These are phyloP conservation scores for Thielaviopsis ethacetica DNA, from an alignment of 2,329 filamentous ascomycete genomes.

Conservation along the genomic window DNA sequence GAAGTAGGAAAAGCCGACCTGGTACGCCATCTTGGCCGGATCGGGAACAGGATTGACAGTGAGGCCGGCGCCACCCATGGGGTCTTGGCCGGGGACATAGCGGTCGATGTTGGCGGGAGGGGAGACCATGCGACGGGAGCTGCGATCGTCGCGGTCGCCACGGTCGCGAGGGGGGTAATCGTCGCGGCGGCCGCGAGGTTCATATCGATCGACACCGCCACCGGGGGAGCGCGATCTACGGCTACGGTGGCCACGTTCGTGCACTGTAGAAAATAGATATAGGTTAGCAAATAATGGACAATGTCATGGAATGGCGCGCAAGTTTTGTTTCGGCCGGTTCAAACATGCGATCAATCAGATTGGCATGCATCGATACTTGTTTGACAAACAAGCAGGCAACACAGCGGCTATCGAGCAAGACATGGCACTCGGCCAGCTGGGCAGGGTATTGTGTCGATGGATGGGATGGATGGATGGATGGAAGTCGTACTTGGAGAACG, in stretches of 20 bases:
- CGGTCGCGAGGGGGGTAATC: constrained; percentile 41
- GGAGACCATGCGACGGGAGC: constrained; percentile 38
- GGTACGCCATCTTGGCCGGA: constrained; percentile 56
- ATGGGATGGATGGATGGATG: no score
- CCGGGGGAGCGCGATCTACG: constrained; percentile 54
- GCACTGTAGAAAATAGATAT: constrained; percentile 23
- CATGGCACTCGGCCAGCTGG: neutral
- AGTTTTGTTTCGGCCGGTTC: neutral
- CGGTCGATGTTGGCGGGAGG: constrained; percentile 63
- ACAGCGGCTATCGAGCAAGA: neutral
- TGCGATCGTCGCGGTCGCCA: constrained; percentile 41
- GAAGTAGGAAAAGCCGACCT: constrained; percentile 74
- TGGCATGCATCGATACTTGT: neutral
- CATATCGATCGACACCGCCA: constrained; percentile 54
- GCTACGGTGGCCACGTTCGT: constrained; percentile 39
- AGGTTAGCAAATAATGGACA: constrained; percentile 10
- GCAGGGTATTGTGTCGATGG: neutral
- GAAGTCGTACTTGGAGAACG: constrained; percentile 52
- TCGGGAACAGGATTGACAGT: constrained; percentile 53
- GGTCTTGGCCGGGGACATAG: constrained; percentile 62
- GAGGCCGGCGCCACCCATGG: constrained; percentile 24
- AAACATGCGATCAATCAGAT: neutral
- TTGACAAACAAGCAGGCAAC: neutral
- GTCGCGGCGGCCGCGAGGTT: constrained; percentile 48
- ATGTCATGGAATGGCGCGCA: neutral